Evolutionary conservation across 805 yeast genomes (phyloP).

Genomic region (Candida sakaeoensis): DNA sequence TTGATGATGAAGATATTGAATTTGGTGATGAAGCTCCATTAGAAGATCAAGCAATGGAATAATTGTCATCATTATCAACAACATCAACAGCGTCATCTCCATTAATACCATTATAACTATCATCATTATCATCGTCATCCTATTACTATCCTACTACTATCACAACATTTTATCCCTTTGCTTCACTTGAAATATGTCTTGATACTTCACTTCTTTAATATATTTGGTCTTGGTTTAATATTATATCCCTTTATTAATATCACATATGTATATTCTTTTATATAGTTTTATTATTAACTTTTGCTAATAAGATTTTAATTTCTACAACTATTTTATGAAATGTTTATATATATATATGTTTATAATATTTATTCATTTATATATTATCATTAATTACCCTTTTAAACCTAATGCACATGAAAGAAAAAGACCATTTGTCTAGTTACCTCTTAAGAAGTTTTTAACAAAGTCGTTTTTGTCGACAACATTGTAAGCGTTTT

Average conservation of each 20-base stretch:
- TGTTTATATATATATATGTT: too few species aligned
- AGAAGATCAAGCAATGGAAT: conserved; percentile 46
- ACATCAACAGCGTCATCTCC: too few species aligned
- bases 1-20: conserved; percentile 68
- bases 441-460: conserved; percentile 66
- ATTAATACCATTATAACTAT: too few species aligned
- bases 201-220: conserved; percentile 7
- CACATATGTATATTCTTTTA: conserved; percentile 2
- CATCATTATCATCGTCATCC: background rate
- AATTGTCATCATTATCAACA: conserved; percentile 5
- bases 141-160: too few species aligned
- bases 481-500: conserved; percentile 51
- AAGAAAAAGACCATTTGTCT: background rate
- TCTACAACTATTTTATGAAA: too few species aligned
- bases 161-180: too few species aligned
- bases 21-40: conserved; percentile 63
- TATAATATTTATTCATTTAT: too few species aligned
- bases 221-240: conserved; percentile 8
- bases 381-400: conserved; percentile 3
- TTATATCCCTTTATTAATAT: conserved; percentile 4
- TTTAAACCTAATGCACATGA: background rate
- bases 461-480: conserved; percentile 62
- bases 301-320: background rate
- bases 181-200: background rate
- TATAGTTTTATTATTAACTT: conserved; percentile 2